These are phyloP conservation scores for Blumeria graminis DNA, from an alignment of 2,329 filamentous ascomycete genomes.

Conservation along the genomic window DNA sequence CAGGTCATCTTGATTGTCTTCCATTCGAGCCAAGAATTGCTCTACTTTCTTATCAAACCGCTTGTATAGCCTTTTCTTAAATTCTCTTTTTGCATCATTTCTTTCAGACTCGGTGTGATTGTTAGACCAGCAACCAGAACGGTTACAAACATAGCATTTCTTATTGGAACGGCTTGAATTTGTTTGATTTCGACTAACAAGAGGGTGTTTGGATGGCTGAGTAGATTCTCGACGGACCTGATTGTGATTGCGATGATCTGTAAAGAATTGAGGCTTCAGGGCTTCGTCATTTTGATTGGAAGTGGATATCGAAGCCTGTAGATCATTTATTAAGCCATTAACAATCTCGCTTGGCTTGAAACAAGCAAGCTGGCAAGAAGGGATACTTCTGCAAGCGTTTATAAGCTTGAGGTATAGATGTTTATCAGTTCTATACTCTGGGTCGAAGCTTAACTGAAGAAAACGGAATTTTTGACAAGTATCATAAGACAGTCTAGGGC, in stretches of 20 bases:
- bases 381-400: not conserved
- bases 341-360: not conserved
- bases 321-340: not conserved
- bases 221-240: not conserved
- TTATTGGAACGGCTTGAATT: not conserved
- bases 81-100: not conserved
- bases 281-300: not conserved
- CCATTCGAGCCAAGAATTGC: not conserved
- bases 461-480: not conserved
- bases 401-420: not conserved
- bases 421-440: not conserved
- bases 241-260: not conserved
- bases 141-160: constrained; percentile 1
- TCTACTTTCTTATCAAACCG: not conserved
- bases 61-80: not conserved
- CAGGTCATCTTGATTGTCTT: not conserved
- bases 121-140: not conserved
- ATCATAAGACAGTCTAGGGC: not conserved
- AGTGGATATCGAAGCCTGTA: not conserved
- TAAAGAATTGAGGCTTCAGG: not conserved
- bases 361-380: not conserved
- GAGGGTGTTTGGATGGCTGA: not conserved
- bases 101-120: not conserved
- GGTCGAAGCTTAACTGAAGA: not conserved
- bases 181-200: not conserved